Evolutionary conservation across 23 red algal genomes (phyloP).

Genomic region (Chondrus crispus): DNA sequence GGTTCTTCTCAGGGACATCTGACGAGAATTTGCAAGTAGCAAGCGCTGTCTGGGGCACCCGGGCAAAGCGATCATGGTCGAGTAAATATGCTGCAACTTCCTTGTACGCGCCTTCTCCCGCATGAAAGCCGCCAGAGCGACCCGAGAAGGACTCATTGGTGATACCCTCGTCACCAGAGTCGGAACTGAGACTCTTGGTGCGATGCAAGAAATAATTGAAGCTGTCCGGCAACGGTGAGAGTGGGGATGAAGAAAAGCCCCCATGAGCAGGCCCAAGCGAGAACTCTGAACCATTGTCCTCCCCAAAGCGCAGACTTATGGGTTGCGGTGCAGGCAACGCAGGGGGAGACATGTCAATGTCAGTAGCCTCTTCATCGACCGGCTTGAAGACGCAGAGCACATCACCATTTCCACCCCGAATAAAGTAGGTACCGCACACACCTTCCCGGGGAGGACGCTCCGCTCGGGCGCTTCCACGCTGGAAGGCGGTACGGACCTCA

Average conservation of each 20-base stretch:
- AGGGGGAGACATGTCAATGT: constrained; percentile 63
- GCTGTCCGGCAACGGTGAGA: background rate
- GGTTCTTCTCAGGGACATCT: constrained; percentile 35
- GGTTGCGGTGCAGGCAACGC: background rate
- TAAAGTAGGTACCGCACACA: constrained; percentile 93
- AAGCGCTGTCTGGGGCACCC: constrained; percentile 90
- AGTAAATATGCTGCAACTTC: constrained; percentile 96
- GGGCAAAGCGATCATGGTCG: constrained; percentile 85
- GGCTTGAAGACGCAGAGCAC: constrained; percentile 91
- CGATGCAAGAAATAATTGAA: background rate
- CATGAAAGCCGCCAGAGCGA: constrained; percentile 58
- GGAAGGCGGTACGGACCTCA: constrained; percentile 39
- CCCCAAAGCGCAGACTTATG: background rate
- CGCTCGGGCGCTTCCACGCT: constrained; percentile 34
- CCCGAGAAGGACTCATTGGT: background rate
- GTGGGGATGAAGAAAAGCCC: constrained; percentile 1
- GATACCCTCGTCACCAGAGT: constrained; percentile 25
- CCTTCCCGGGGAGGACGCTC: constrained; percentile 81
- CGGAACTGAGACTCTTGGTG: constrained; percentile 37
- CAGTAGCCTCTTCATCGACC: constrained; percentile 75
- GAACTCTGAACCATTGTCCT: background rate
- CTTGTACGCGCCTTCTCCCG: constrained; percentile 84
- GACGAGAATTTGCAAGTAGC: constrained; percentile 48
- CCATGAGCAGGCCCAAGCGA: constrained; percentile 38
- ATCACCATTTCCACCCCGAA: constrained; percentile 35